A percentile compares a stretch with the other conserved stretches of the same genome.
These are phyloP conservation scores for Dactylellina leptospora DNA, from an alignment of 2,329 filamentous ascomycete genomes.

Conservation along the genomic window DNA sequence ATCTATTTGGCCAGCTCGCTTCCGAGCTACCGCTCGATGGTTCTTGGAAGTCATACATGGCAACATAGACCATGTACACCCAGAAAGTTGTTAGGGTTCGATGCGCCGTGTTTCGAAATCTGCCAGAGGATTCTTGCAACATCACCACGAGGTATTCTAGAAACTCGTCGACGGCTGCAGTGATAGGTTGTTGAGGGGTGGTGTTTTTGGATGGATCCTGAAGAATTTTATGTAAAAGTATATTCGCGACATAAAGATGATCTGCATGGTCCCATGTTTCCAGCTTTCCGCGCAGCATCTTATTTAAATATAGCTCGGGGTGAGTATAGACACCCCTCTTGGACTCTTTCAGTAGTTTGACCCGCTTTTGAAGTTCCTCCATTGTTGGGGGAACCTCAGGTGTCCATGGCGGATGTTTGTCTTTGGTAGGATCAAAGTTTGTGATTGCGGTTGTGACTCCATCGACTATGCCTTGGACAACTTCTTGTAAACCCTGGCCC, in stretches of 20 bases:
- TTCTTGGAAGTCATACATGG: slow-evolving; percentile 57
- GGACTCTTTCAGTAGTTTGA: slow-evolving; percentile 1
- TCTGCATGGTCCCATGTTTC: slow-evolving; percentile 59
- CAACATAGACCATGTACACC: slow-evolving; percentile 59
- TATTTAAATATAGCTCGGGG: slow-evolving; percentile 56
- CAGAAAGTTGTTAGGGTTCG: slow-evolving; percentile 59
- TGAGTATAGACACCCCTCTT: slow-evolving; percentile 17
- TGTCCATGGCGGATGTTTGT: not conserved
- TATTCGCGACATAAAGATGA: slow-evolving; percentile 59
- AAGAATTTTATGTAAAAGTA: slow-evolving; percentile 58
- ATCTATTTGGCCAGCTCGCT: slow-evolving; percentile 39
- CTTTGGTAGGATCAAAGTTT: slow-evolving; percentile 8
- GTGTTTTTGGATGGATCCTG: slow-evolving; percentile 36
- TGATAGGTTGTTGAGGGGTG: slow-evolving; percentile 53
- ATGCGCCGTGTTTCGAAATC: slow-evolving; percentile 60
- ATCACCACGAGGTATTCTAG: slow-evolving; percentile 57
- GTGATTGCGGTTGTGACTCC: slow-evolving; percentile 54
- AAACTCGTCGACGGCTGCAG: slow-evolving; percentile 58
- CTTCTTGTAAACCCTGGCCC: slow-evolving; percentile 17
- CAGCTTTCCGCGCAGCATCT: slow-evolving; percentile 57
- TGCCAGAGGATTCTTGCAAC: slow-evolving; percentile 56
- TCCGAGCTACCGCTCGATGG: not conserved
- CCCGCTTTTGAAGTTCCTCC: slow-evolving; percentile 21
- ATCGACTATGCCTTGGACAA: slow-evolving; percentile 51
- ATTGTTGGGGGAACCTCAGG: slow-evolving; percentile 23